Evolutionary conservation across 495 filamentous ascomycete genomes (phyloP).

Genomic region (Lasiosphaeria miniovina): DNA sequence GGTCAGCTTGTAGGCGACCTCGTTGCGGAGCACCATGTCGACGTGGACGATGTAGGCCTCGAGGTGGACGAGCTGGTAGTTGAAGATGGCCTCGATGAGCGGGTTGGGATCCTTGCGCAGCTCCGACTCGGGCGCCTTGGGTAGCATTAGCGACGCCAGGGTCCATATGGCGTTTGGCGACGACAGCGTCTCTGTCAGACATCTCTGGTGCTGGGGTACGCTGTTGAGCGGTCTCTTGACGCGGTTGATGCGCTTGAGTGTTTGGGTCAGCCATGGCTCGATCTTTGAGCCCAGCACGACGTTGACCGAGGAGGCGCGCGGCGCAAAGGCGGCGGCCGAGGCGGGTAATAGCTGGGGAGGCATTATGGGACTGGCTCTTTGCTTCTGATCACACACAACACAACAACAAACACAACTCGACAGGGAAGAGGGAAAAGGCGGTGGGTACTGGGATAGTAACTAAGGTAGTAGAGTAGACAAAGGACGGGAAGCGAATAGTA

Average conservation of each 20-base stretch:
- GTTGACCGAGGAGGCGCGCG: conserved; percentile 84
- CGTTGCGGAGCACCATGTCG: conserved; percentile 96
- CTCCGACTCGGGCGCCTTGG: conserved; percentile 86
- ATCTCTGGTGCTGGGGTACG: conserved; percentile 92
- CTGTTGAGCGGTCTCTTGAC: conserved; percentile 98
- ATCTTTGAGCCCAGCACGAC: conserved; percentile 92
- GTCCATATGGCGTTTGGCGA: conserved; percentile 93
- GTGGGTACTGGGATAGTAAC: conserved; percentile 33
- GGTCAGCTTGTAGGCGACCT: conserved; percentile 98
- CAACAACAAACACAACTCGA: conserved; percentile 3
- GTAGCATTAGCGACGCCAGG: conserved; percentile 87
- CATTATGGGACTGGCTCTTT: conserved; percentile 57
- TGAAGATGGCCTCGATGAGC: conserved; percentile 85
- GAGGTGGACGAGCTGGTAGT: conserved; percentile 90
- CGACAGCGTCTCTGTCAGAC: conserved; percentile 93
- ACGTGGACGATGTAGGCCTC: conserved; percentile 99
- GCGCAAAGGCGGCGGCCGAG: conserved; percentile 94
- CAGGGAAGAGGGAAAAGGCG: conserved; percentile 41
- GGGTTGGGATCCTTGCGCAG: conserved; percentile 82
- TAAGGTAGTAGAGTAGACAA: conserved; percentile 38
- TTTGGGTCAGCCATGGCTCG: conserved; percentile 95
- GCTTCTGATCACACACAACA: conserved; percentile 17
- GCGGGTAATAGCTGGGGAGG: conserved; percentile 88
- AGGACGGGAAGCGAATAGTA: conserved; percentile 54
- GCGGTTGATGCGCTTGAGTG: conserved; percentile 94